These are phyloP conservation scores for Globomyces sp. DNA, from an alignment of 371 early-diverging fungal genomes.

Conservation along the genomic window DNA sequence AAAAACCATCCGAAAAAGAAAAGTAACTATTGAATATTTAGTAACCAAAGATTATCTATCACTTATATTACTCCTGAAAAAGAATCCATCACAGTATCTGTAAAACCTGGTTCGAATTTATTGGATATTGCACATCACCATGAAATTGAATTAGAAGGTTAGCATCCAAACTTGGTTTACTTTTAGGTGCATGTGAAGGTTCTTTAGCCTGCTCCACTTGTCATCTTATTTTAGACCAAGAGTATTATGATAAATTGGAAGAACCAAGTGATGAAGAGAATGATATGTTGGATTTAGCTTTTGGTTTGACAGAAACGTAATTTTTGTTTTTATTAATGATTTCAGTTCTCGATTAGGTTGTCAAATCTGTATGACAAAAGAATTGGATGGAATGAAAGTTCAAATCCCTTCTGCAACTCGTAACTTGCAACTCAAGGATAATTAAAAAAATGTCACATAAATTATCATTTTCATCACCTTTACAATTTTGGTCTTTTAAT, in stretches of 20 bases:
- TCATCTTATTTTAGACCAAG: slow-evolving; percentile 91
- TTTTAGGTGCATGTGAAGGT: slow-evolving; percentile 93
- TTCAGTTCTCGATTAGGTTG: slow-evolving; percentile 94
- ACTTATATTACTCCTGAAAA: slow-evolving; percentile 64
- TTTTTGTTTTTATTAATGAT: not conserved
- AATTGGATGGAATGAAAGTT: slow-evolving; percentile 85
- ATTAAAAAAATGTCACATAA: not conserved
- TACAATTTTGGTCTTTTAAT: too few relatives aligned
- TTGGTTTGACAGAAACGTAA: slow-evolving; percentile 94
- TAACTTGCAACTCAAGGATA: slow-evolving; percentile 63
- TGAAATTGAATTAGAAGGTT: slow-evolving; percentile 91
- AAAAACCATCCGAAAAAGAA: not conserved
- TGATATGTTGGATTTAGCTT: slow-evolving; percentile 99
- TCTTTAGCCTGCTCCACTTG: slow-evolving; percentile 93
- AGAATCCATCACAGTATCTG: slow-evolving; percentile 71
- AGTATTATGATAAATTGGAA: slow-evolving; percentile 81
- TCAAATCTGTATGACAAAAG: slow-evolving; percentile 84
- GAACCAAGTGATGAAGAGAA: slow-evolving; percentile 98
- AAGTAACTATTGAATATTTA: not conserved
- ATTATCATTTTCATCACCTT: too few relatives aligned
- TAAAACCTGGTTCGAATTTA: slow-evolving; percentile 82
- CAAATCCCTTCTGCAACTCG: slow-evolving; percentile 94
- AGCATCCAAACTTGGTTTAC: too few relatives aligned
- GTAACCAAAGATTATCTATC: slow-evolving; percentile 28
- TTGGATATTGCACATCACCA: slow-evolving; percentile 95